Percentiles rank a stretch among this genome's conserved stretches.
Conservation (phyloP, 331 rosid genomes). For the Phaseolus coccineus region DNA sequence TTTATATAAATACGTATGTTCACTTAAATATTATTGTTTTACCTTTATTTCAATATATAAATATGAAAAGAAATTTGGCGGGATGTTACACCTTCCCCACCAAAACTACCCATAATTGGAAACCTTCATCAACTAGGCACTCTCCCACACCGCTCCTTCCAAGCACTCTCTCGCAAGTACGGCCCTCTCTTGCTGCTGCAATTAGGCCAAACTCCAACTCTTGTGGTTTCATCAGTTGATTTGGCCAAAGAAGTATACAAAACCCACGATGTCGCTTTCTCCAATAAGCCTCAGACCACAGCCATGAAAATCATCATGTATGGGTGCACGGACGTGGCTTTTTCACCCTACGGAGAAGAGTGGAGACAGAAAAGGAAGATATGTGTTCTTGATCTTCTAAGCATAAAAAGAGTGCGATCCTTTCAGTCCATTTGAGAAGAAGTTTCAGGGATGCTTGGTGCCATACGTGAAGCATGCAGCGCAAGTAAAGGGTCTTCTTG, state of each 20-base stretch:
- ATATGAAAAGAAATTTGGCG: too few species aligned
- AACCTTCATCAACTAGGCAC: constrained; percentile 11
- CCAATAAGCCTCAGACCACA: neutral
- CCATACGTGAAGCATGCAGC: neutral
- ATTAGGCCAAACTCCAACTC: constrained; percentile 2
- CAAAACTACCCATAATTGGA: neutral
- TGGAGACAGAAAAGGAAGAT: constrained; percentile 19
- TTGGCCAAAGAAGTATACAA: neutral
- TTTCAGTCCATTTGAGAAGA: neutral
- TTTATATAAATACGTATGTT: too few species aligned
- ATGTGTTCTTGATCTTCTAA: neutral
- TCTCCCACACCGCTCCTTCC: constrained; percentile 5
- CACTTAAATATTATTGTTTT: too few species aligned
- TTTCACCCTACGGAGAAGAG: neutral
- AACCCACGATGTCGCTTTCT: neutral
- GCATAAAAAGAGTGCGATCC: neutral
- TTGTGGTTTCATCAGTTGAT: constrained; percentile 4
- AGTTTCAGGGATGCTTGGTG: neutral
- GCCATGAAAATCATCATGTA: neutral
- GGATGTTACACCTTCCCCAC: constrained; percentile 13
- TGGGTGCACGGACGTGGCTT: neutral
- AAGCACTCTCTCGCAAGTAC: neutral
- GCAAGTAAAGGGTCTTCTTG: neutral
- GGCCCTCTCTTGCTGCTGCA: neutral
- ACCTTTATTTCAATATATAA: too few species aligned